Conservation (phyloP, 371 early-diverging fungal genomes). For the Dichotomocladium elegans region DNA sequence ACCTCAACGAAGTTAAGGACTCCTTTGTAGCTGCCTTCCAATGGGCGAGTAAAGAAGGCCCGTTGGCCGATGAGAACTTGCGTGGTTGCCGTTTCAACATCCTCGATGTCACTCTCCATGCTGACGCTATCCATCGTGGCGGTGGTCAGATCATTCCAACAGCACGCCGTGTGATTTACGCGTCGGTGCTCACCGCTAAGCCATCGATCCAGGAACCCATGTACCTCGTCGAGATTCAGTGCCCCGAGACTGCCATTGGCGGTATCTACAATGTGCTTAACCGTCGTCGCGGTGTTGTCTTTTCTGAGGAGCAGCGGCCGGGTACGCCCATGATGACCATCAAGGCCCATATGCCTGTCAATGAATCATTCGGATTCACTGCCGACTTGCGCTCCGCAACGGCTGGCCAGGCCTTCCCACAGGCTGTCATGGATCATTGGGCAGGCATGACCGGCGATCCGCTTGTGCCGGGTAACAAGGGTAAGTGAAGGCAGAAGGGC, state of each 20-base stretch:
- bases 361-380: constrained; percentile 98
- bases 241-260: constrained; percentile 88
- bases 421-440: constrained; percentile 82
- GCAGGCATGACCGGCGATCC: constrained; percentile 73
- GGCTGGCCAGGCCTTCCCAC: constrained; percentile 96
- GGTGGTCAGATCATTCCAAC: constrained; percentile 97
- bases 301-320: too few species aligned
- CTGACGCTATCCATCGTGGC: constrained; percentile 99
- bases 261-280: constrained; percentile 94
- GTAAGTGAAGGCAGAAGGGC: neutral
- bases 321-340: constrained; percentile 91
- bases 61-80: constrained; percentile 93
- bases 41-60: constrained; percentile 95
- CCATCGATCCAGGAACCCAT: constrained; percentile 99
- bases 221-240: constrained; percentile 93
- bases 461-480: constrained; percentile 67
- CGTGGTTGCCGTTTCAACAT: constrained; percentile 98
- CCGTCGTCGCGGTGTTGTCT: constrained; percentile 94
- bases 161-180: constrained; percentile 93
- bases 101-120: too few species aligned
- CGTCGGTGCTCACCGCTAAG: constrained; percentile 83
- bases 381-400: constrained; percentile 88
- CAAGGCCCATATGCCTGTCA: constrained; percentile 96
- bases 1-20: constrained; percentile 99
- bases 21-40: constrained; percentile 95